These are phyloP conservation scores for Beauveria pseudobassiana DNA, from an alignment of 2,329 filamentous ascomycete genomes.

Conservation along the genomic window DNA sequence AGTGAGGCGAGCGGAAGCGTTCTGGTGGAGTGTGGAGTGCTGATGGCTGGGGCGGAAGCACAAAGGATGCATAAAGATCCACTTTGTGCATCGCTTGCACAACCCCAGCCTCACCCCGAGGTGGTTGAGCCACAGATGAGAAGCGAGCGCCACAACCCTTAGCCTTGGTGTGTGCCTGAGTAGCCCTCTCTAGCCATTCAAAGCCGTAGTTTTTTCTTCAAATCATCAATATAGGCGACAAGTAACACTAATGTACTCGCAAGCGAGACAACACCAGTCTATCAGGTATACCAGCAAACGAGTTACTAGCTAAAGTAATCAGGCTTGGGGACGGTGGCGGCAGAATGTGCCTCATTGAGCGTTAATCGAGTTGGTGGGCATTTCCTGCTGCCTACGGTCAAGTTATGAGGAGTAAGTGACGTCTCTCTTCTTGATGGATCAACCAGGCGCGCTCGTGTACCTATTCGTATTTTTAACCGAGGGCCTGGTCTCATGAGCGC, in stretches of 20 bases:
- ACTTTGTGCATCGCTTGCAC: neutral
- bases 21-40: neutral
- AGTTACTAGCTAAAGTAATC: neutral
- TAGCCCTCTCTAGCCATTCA: no score
- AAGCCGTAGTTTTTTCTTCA: no score
- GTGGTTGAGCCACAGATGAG: neutral
- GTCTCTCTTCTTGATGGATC: no score
- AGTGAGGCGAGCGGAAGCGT: slow-evolving; percentile 1
- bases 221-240: neutral
- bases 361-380: neutral
- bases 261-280: neutral
- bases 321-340: neutral
- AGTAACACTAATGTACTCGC: neutral
- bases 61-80: neutral
- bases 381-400: neutral
- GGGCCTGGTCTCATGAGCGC: no score
- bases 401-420: no score
- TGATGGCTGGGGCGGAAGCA: neutral
- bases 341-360: neutral
- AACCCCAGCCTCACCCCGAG: neutral
- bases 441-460: no score
- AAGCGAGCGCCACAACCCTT: neutral
- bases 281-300: neutral
- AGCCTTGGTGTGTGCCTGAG: no score
- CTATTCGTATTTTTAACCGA: no score